Percentiles rank a stretch among this genome's conserved stretches.
These are phyloP conservation scores for Dichotomocladium elegans DNA, from an alignment of 371 early-diverging fungal genomes.

Conservation along the genomic window DNA sequence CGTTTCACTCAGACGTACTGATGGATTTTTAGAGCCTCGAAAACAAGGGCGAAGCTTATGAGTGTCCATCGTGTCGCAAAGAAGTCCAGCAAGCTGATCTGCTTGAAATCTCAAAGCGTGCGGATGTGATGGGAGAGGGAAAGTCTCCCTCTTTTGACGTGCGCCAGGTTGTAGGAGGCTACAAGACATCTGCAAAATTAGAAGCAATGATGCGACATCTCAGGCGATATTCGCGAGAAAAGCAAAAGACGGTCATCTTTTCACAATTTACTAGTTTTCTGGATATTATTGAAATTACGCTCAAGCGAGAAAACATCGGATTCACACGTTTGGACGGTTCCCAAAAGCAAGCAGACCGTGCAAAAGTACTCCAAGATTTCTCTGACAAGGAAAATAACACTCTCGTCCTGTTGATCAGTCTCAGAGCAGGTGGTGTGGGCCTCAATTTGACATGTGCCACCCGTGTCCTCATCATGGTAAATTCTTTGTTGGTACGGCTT, in stretches of 20 bases:
- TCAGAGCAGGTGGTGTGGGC: conserved; percentile 88
- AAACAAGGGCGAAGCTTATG: conserved; percentile 46
- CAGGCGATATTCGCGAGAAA: conserved; percentile 26
- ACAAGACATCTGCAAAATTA: conserved; percentile 61
- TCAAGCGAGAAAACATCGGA: conserved; percentile 45
- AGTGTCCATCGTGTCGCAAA: conserved; percentile 63
- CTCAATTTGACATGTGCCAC: conserved; percentile 82
- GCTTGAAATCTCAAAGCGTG: conserved; percentile 36
- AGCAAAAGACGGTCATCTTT: conserved; percentile 69
- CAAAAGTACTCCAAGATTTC: conserved; percentile 56
- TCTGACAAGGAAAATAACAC: conserved; percentile 30
- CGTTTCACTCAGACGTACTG: too few relatives aligned
- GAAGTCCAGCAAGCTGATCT: conserved; percentile 49
- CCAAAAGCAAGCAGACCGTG: conserved; percentile 57
- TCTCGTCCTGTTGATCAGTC: conserved; percentile 73
- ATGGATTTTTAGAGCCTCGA: conserved; percentile 37
- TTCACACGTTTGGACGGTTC: conserved; percentile 72
- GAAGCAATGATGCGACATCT: conserved; percentile 51
- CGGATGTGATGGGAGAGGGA: neutral
- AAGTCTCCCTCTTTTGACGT: conserved; percentile 15
- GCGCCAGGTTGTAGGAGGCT: conserved; percentile 48
- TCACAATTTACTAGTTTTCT: conserved; percentile 83
- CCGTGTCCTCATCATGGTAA: conserved; percentile 67
- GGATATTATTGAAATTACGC: conserved; percentile 59
- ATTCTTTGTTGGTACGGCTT: too few relatives aligned